Evolutionary conservation across 768 basidiomycete species (phyloP).

Genomic region (Kondoa subrosea): DNA sequence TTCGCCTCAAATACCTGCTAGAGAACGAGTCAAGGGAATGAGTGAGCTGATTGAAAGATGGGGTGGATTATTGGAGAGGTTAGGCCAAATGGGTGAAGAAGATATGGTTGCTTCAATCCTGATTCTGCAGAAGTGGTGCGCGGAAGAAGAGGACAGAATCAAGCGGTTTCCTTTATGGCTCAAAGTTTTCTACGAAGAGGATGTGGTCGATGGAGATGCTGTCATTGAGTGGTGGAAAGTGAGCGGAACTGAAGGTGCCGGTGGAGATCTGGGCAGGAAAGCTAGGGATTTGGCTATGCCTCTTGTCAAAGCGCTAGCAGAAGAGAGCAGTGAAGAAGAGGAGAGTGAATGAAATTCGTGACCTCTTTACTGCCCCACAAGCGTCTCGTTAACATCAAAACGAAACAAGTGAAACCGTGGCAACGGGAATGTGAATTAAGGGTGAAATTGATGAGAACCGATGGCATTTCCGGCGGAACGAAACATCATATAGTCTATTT

Average conservation of each 20-base stretch:
- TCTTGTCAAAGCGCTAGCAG: constrained; percentile 57
- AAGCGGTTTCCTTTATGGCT: constrained; percentile 67
- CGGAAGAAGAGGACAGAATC: constrained; percentile 38
- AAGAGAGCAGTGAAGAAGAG: constrained; percentile 40
- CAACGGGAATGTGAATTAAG: too few relatives aligned
- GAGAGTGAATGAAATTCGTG: constrained; percentile 24
- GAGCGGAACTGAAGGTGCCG: constrained; percentile 46
- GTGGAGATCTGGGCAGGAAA: constrained; percentile 41
- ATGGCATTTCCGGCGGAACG: too few relatives aligned
- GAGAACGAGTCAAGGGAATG: constrained; percentile 40
- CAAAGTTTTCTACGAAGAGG: constrained; percentile 71
- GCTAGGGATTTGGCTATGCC: constrained; percentile 38
- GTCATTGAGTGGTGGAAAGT: constrained; percentile 68
- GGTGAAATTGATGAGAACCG: too few relatives aligned
- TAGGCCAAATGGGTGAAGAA: constrained; percentile 46
- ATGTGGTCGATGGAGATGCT: constrained; percentile 77
- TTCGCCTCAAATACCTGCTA: constrained; percentile 44
- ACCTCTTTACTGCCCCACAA: too few relatives aligned
- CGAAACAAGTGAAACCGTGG: too few relatives aligned
- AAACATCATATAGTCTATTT: too few relatives aligned
- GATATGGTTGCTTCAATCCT: constrained; percentile 65
- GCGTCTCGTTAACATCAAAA: too few relatives aligned
- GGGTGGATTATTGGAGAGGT: constrained; percentile 62
- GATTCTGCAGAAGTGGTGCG: constrained; percentile 49
- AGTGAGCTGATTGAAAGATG: constrained; percentile 51